Percentiles rank a stretch among this genome's conserved stretches.
phyloP scores from a whole-genome alignment of 495 filamentous ascomycete genomes.

The Oidiodendron maius region DNA sequence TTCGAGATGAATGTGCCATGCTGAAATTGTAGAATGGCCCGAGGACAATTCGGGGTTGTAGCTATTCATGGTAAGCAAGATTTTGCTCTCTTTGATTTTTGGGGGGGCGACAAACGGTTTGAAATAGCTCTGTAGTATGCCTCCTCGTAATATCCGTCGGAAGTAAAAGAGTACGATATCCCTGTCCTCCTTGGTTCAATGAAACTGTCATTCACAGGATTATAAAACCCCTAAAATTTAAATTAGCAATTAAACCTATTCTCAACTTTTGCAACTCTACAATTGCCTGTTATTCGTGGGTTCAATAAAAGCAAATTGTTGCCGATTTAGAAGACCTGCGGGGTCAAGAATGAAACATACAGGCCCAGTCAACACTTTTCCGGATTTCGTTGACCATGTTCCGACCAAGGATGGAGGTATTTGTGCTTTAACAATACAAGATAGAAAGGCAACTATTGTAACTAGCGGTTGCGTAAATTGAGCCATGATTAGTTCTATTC shows the following conservation, averaged over 20 bases:
- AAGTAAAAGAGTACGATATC: conserved; percentile 78
- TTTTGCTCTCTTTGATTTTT: conserved; percentile 2
- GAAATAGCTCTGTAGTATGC: conserved; percentile 68
- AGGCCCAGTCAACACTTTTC: conserved; percentile 65
- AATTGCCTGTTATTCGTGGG: no score
- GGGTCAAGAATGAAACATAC: conserved; percentile 40
- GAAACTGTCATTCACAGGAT: conserved; percentile 61
- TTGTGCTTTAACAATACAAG: conserved; percentile 22
- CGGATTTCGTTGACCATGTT: conserved; percentile 75
- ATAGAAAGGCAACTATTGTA: conserved; percentile 19
- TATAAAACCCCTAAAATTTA: conserved; percentile 59
- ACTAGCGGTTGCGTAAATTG: conserved; percentile 23
- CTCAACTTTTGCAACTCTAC: no score
- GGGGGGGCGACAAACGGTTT: conserved; percentile 57
- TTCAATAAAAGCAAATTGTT: conserved; percentile 5
- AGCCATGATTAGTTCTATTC: no score
- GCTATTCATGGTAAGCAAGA: conserved; percentile 35
- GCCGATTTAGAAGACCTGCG: conserved; percentile 8
- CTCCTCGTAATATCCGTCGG: conserved; percentile 65
- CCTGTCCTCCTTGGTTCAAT: conserved; percentile 66
- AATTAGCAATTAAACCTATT: no score
- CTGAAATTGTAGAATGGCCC: conserved; percentile 72
- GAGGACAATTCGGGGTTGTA: conserved; percentile 55
- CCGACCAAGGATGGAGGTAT: conserved; percentile 50
- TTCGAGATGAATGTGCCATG: conserved; percentile 50